Conservation (phyloP, 1,284 basidiomycete genomes). For the Serendipita sp. region DNA sequence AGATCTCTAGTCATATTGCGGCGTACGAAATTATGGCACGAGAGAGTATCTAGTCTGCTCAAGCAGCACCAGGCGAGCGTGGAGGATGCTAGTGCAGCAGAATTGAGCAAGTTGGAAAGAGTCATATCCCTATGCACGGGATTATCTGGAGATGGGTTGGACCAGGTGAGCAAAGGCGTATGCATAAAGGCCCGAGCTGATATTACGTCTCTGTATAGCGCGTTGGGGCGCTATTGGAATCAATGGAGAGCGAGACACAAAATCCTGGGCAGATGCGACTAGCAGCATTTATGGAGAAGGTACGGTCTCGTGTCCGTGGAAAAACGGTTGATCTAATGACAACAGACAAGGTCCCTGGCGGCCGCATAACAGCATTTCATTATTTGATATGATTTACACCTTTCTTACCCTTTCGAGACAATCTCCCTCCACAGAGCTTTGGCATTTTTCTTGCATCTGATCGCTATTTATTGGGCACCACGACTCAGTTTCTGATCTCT, state of each 20-base stretch:
- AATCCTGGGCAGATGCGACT: conserved; percentile 1
- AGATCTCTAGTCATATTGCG: conserved; percentile 54
- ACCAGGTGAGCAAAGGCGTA: conserved; percentile 48
- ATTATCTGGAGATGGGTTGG: conserved; percentile 75
- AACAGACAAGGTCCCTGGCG: neutral
- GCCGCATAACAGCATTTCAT: neutral
- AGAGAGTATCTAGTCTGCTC: conserved; percentile 61
- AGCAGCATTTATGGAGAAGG: conserved; percentile 5
- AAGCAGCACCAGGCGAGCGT: conserved; percentile 63
- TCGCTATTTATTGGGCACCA: neutral
- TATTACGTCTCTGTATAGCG: neutral
- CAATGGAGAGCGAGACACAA: neutral
- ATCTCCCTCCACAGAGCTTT: neutral
- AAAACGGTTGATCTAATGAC: neutral
- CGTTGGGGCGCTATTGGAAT: neutral
- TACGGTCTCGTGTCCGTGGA: neutral
- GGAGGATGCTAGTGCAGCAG: conserved; percentile 30
- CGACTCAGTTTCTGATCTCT: conserved; percentile 7
- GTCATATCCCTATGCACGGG: conserved; percentile 84
- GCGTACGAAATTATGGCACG: conserved; percentile 70
- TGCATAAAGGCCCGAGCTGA: neutral
- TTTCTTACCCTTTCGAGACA: neutral
- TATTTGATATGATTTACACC: neutral
- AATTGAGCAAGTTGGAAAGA: conserved; percentile 80
- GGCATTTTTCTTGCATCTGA: neutral